Percentiles rank a stretch among this genome's conserved stretches.
phyloP scores from a whole-genome alignment of 768 basidiomycete species.

The Mycena haematopus region DNA sequence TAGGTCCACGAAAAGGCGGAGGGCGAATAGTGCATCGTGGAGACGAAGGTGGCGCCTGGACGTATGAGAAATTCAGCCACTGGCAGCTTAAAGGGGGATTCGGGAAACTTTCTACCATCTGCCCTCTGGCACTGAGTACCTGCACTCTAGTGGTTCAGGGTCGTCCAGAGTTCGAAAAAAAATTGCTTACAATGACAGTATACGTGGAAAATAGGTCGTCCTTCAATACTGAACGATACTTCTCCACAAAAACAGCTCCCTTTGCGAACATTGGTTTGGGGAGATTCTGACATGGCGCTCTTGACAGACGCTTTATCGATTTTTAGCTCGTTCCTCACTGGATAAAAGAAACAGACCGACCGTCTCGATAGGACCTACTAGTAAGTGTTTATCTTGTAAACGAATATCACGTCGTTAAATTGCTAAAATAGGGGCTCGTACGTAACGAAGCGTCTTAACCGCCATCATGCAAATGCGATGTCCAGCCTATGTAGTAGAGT shows the following conservation, averaged over 20 bases:
- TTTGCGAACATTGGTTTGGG: slow-evolving; percentile 12
- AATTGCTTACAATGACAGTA: slow-evolving; percentile 30
- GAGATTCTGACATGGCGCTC: slow-evolving; percentile 5
- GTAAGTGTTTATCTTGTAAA: too few relatives aligned
- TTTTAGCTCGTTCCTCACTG: too few relatives aligned
- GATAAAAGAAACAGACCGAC: too few relatives aligned
- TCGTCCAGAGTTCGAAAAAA: background rate
- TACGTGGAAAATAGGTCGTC: slow-evolving; percentile 27
- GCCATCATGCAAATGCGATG: too few relatives aligned
- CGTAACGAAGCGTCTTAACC: too few relatives aligned
- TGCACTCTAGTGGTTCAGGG: background rate
- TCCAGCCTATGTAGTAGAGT: too few relatives aligned
- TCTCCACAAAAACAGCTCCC: slow-evolving; percentile 28
- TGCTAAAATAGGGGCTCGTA: too few relatives aligned
- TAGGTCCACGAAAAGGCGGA: slow-evolving; percentile 28
- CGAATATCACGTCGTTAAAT: too few relatives aligned
- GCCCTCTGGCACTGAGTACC: slow-evolving; percentile 26
- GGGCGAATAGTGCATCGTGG: slow-evolving; percentile 18
- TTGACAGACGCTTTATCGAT: too few relatives aligned
- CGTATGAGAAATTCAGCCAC: background rate
- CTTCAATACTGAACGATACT: slow-evolving; percentile 13
- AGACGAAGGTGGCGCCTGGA: slow-evolving; percentile 28
- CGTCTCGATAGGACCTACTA: too few relatives aligned
- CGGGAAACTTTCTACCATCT: slow-evolving; percentile 22
- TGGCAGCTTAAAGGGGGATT: background rate